These are phyloP conservation scores for Leccinum broughii DNA, from an alignment of 768 basidiomycete genomes.

Conservation along the genomic window DNA sequence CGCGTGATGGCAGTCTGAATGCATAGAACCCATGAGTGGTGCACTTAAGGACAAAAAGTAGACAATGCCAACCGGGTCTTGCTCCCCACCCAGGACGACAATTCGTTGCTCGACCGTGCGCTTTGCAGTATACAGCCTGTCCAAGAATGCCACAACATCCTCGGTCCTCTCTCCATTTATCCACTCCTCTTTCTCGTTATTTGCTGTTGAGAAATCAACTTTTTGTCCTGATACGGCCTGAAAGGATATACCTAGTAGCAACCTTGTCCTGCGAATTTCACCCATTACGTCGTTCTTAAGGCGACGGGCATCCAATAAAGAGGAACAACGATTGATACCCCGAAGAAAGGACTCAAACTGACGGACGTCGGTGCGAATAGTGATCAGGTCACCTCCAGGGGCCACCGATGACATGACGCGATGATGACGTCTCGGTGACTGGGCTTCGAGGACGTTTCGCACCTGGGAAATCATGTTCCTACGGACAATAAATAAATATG, in stretches of 20 bases:
- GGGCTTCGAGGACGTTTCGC: constrained; percentile 79
- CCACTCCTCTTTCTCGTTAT: constrained; percentile 86
- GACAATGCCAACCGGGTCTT: constrained; percentile 50
- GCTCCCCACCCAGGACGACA: constrained; percentile 69
- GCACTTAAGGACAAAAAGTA: neutral
- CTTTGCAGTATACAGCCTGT: constrained; percentile 87
- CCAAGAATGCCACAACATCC: constrained; percentile 83
- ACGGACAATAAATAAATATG: constrained; percentile 8
- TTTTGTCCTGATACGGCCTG: neutral
- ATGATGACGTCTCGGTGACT: constrained; percentile 58
- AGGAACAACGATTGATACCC: constrained; percentile 79
- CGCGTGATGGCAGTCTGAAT: constrained; percentile 41
- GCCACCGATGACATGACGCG: constrained; percentile 42
- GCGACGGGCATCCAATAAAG: constrained; percentile 83
- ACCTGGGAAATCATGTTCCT: constrained; percentile 89
- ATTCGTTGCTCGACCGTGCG: constrained; percentile 86
- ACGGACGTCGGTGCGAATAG: constrained; percentile 73
- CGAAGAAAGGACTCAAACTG: constrained; percentile 92
- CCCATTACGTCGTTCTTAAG: constrained; percentile 90
- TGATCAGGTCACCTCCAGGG: constrained; percentile 66
- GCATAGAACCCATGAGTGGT: constrained; percentile 4
- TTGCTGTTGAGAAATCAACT: constrained; percentile 46
- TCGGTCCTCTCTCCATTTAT: constrained; percentile 85
- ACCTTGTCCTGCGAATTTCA: constrained; percentile 83
- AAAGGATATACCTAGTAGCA: constrained; percentile 58